These are phyloP conservation scores for Phanerochaete sordida DNA, from an alignment of 768 basidiomycete genomes.

Conservation along the genomic window DNA sequence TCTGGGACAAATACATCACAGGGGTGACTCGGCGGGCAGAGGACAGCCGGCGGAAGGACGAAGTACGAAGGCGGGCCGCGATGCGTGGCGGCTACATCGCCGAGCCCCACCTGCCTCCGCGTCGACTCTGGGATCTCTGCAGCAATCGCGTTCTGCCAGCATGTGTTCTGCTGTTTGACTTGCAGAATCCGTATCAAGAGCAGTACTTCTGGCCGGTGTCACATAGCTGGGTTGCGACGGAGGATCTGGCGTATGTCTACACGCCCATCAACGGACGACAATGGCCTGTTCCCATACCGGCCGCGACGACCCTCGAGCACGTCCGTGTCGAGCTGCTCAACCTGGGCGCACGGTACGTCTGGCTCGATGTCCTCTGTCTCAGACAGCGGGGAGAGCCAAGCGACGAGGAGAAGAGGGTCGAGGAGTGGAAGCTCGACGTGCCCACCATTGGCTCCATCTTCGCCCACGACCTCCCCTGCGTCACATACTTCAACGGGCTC, in stretches of 20 bases:
- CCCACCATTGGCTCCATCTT: conserved; percentile 5
- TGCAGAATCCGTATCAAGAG: too few species aligned
- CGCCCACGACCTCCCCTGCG: background rate
- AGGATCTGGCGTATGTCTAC: background rate
- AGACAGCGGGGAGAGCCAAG: background rate
- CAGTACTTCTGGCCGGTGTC: conserved; percentile 3
- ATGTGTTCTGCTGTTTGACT: too few species aligned
- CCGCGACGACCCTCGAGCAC: background rate
- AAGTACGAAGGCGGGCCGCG: too few species aligned
- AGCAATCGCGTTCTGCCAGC: too few species aligned
- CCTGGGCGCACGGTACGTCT: background rate
- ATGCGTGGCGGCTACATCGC: too few species aligned
- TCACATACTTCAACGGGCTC: conserved; percentile 4
- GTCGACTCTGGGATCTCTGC: too few species aligned
- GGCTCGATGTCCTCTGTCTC: conserved; percentile 4
- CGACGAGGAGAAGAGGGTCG: background rate
- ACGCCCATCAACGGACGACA: conserved; percentile 1
- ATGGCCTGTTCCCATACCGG: conserved; percentile 7
- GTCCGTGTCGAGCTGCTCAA: conserved; percentile 7
- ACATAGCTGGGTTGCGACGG: background rate
- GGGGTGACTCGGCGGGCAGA: too few species aligned
- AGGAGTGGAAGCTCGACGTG: conserved; percentile 7
- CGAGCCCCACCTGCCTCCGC: too few species aligned
- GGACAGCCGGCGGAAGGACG: too few species aligned
- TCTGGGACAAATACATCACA: too few species aligned